Evolutionary conservation across 1,139 yeast genomes (phyloP).

Genomic region (Candida frijolesensis): DNA sequence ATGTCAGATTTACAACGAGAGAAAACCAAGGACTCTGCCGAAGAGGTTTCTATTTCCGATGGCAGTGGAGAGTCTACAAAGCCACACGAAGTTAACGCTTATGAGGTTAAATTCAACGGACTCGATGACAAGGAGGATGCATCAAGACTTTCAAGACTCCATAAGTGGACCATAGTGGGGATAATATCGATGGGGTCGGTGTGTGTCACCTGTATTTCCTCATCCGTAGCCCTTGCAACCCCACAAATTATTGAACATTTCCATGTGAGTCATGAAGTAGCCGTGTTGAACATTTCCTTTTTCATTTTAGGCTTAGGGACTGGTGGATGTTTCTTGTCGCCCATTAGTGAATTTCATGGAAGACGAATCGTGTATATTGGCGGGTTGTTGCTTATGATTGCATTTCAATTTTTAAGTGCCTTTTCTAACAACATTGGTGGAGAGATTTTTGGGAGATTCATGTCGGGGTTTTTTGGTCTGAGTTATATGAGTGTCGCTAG

Average conservation of each 20-base stretch:
- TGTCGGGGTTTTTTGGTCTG: conserved; percentile 37
- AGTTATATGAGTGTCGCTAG: conserved; percentile 40
- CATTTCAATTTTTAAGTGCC: conserved; percentile 32
- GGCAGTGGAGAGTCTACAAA: neutral
- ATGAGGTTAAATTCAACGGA: conserved; percentile 27
- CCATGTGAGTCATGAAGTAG: conserved; percentile 28
- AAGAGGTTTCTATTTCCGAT: neutral
- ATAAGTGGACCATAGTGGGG: conserved; percentile 32
- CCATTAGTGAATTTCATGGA: conserved; percentile 38
- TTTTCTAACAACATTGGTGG: conserved; percentile 31
- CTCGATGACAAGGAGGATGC: conserved; percentile 30
- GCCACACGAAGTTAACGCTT: conserved; percentile 5
- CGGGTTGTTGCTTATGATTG: conserved; percentile 25
- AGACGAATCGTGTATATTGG: conserved; percentile 29
- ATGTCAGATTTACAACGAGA: neutral
- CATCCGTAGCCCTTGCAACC: conserved; percentile 24
- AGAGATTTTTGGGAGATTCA: conserved; percentile 32
- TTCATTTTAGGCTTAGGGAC: conserved; percentile 35
- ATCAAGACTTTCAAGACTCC: conserved; percentile 22
- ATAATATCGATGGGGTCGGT: conserved; percentile 28
- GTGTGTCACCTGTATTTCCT: conserved; percentile 34
- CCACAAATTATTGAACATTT: conserved; percentile 27
- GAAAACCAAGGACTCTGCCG: neutral
- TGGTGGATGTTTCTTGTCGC: conserved; percentile 36
- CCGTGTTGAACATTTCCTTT: conserved; percentile 31